Evolutionary conservation across 1,284 basidiomycete genomes (phyloP).

Genomic region (Microbotryum silenes-acaulis): DNA sequence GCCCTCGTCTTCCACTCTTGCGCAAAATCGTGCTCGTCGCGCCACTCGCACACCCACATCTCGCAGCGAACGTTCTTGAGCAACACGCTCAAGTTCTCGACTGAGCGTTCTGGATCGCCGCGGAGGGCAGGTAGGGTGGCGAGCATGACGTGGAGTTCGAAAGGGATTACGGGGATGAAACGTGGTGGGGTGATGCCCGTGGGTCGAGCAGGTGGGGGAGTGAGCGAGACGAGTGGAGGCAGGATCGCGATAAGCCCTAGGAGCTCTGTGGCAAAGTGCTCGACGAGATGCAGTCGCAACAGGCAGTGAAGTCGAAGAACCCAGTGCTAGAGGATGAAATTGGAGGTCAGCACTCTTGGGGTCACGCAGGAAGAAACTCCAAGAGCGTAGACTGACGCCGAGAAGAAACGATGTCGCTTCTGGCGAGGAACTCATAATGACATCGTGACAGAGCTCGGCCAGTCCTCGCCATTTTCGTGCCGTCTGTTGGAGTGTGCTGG

Average conservation of each 20-base stretch:
- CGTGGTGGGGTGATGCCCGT: not conserved
- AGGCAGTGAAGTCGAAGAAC: conserved; percentile 49
- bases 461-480: conserved; percentile 72
- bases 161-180: conserved; percentile 58
- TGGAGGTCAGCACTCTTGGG: not conserved
- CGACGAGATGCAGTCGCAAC: conserved; percentile 62
- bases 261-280: conserved; percentile 67
- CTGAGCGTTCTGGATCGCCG: conserved; percentile 61
- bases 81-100: conserved; percentile 50
- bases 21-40: conserved; percentile 39
- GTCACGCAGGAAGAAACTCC: not conserved
- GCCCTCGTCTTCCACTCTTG: conserved; percentile 65
- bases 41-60: conserved; percentile 32
- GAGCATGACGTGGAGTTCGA: conserved; percentile 67
- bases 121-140: conserved; percentile 39
- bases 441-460: conserved; percentile 66
- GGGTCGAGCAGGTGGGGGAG: not conserved
- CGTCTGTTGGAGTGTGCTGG: conserved; percentile 49
- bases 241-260: conserved; percentile 54
- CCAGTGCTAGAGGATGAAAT: conserved; percentile 55
- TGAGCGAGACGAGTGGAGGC: conserved; percentile 48
- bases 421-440: conserved; percentile 58
- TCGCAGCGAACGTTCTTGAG: conserved; percentile 1
- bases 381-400: conserved; percentile 48
- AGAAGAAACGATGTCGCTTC: conserved; percentile 58